Base-by-base conservation (phyloP, 495 filamentous ascomycete genomes). In the Annulohypoxylon nitens region DNA sequence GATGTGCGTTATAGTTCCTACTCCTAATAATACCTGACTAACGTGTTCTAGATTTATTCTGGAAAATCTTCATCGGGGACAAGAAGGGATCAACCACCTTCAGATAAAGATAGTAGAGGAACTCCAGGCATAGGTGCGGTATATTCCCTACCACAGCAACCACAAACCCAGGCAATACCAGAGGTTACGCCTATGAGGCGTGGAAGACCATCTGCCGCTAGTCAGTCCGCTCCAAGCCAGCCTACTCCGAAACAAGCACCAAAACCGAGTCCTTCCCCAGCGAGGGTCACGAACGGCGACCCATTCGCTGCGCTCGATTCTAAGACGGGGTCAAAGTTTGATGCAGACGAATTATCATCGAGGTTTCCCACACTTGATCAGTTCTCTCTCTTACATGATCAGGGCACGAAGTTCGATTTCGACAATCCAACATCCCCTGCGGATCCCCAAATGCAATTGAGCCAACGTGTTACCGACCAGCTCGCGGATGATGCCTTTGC, bases 151-250 rank as follows among this genome's bases (percentile, higher is more conserved):
- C 90, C 92, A 41, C 84, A 88, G 57, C 86, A 90, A 12, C 88
- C 92, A 70, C 87, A 92, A 73, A 88, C 90, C 39, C 88, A 91
- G 67, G 81, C 86, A 7, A 90, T 98, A 67, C 97, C 97, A 5
- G 95, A 98, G 66, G 93, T 99, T 70, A 91, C 91, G 64, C 96
- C 96, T 6, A 98, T 98, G 96, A 87, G 97, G 50, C 88, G 96
- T 78, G 96, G 96, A 7, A 88, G 96, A 61, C 92, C 94, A 7
- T 86, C 89, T 4, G 90, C 88, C 37, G 76, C 79, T 12, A 76
- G 76, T 30, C 83, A 81, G 26, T 76, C 82, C 16, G 75, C 70
- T 8, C 78, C 81, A 18, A 77, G 76, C 36, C 83, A 81, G 26
- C 74, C 82, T 18, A 75, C 70, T 8, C 78, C 81, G n/a, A 77